phyloP scores from a whole-genome alignment of 805 yeast species.

The Saccharomyces eubayanus region DNA sequence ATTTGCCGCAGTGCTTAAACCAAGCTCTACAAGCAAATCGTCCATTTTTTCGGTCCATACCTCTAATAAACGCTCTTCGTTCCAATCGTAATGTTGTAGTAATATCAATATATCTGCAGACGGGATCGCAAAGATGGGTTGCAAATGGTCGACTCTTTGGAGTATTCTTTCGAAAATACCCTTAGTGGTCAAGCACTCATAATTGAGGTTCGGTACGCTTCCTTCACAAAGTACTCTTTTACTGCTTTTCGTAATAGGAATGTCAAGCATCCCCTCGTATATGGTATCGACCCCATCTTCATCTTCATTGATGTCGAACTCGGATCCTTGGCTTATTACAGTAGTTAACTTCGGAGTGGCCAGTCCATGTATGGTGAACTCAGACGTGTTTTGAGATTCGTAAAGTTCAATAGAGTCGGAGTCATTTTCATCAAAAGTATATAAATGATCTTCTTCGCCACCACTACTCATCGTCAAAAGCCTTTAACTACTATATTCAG shows the following conservation, averaged over 20 bases:
- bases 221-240: slow-evolving; percentile 15
- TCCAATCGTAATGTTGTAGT: slow-evolving; percentile 48
- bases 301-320: slow-evolving; percentile 21
- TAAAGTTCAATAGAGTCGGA: slow-evolving; percentile 2
- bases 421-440: slow-evolving; percentile 5
- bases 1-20: slow-evolving; percentile 18
- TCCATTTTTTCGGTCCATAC: slow-evolving; percentile 41
- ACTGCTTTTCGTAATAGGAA: slow-evolving; percentile 7
- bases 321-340: slow-evolving; percentile 13
- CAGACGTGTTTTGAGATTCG: slow-evolving; percentile 1
- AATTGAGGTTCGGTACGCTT: slow-evolving; percentile 19
- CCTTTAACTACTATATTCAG: background rate
- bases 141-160: slow-evolving; percentile 20
- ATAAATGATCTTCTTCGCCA: slow-evolving; percentile 1
- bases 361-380: slow-evolving; percentile 1
- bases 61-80: slow-evolving; percentile 49
- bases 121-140: slow-evolving; percentile 25
- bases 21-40: slow-evolving; percentile 29
- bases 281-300: slow-evolving; percentile 17
- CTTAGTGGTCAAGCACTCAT: slow-evolving; percentile 29
- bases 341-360: background rate
- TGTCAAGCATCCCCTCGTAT: slow-evolving; percentile 11
- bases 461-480: background rate
- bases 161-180: slow-evolving; percentile 28
- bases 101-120: slow-evolving; percentile 34